A percentile compares a stretch with the other conserved stretches of the same genome.
phyloP scores from a whole-genome alignment of 2,329 filamentous ascomycete genomes.

The Cladosporium velox region DNA sequence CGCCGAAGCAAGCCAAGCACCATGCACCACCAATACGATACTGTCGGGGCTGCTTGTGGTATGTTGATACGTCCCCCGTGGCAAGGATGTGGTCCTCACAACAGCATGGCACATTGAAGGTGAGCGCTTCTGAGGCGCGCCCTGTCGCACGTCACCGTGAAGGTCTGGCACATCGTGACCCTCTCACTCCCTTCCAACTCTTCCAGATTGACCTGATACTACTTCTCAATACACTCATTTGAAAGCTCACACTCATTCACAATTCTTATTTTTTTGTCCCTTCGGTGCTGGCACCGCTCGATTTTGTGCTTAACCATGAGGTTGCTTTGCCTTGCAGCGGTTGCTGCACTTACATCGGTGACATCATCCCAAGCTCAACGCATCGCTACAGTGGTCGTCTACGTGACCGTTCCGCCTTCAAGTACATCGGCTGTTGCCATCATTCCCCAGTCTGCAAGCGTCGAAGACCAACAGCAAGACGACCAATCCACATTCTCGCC shows the following conservation, averaged over 20 bases:
- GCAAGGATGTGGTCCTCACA: background rate
- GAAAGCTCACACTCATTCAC: background rate
- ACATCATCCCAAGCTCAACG: background rate
- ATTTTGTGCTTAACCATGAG: background rate
- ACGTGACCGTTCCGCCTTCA: conserved; percentile 10
- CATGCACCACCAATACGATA: background rate
- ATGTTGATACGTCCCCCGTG: background rate
- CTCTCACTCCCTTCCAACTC: background rate
- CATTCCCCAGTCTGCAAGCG: background rate
- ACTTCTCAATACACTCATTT: background rate
- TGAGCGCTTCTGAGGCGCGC: conserved; percentile 13
- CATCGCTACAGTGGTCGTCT: conserved; percentile 8
- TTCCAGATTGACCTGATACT: background rate
- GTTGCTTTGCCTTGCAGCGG: background rate
- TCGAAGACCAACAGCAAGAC: background rate
- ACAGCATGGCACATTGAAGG: background rate
- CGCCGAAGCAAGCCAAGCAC: conserved; percentile 17
- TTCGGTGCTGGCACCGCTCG: background rate
- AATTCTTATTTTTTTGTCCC: background rate
- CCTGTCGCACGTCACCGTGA: background rate
- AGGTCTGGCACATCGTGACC: conserved; percentile 4
- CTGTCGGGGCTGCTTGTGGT: background rate
- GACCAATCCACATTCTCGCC: background rate
- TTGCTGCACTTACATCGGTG: background rate
- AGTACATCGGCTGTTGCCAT: background rate